A percentile compares a stretch with the other conserved stretches of the same genome.
These are phyloP conservation scores for Knoxdaviesia proteae DNA, from an alignment of 2,329 filamentous ascomycete species.

Conservation along the genomic window DNA sequence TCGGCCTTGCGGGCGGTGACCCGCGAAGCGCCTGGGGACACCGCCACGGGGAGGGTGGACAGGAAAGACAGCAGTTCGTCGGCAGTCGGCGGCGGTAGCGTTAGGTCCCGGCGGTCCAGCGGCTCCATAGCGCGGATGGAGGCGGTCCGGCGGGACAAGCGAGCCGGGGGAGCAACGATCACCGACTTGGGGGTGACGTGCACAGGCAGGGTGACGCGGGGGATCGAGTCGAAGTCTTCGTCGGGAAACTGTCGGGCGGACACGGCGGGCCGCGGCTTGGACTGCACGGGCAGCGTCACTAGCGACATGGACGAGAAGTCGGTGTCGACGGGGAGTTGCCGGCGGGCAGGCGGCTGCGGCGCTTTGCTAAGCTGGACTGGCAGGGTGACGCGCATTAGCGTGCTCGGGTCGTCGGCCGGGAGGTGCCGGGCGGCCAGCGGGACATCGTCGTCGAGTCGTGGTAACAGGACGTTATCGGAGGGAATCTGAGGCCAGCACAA, in stretches of 20 bases:
- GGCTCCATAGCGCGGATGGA: too few species aligned
- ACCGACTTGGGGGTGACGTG: not conserved
- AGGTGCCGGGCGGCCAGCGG: not conserved
- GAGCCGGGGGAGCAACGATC: not conserved
- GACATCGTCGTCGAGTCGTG: too few species aligned
- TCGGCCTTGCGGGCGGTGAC: conserved; percentile 1
- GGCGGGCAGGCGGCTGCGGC: not conserved
- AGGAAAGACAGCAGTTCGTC: not conserved
- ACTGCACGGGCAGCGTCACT: conserved; percentile 3
- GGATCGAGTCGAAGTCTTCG: conserved; percentile 1
- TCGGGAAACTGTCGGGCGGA: not conserved
- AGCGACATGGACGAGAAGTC: conserved; percentile 1
- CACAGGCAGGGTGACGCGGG: conserved; percentile 4
- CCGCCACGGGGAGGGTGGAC: not conserved
- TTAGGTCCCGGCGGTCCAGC: not conserved
- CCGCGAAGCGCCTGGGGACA: not conserved
- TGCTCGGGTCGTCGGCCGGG: conserved; percentile 2
- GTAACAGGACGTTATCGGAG: not conserved
- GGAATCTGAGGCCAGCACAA: conserved; percentile 2
- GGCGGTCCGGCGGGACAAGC: too few species aligned
- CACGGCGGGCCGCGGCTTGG: too few species aligned
- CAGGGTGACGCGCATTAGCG: conserved; percentile 3
- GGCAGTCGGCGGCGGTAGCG: conserved; percentile 3
- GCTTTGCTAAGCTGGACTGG: not conserved
- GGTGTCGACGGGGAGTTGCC: conserved; percentile 1